Percentiles rank a stretch among this genome's conserved stretches.
phyloP scores from a whole-genome alignment of 257 asterid species.

The Primulina eburnea region DNA sequence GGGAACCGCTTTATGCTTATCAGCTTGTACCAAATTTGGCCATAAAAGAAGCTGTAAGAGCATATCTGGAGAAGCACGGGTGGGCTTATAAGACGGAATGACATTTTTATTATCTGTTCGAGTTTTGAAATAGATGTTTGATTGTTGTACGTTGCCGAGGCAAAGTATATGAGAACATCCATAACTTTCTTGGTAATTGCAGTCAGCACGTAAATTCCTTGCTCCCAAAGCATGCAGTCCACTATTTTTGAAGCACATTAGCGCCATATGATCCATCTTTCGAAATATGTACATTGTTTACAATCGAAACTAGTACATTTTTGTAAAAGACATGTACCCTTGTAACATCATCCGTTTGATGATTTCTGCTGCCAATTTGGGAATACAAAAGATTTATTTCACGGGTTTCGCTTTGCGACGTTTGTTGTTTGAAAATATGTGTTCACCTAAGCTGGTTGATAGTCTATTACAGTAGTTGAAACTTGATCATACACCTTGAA shows the following conservation, averaged over 20 bases:
- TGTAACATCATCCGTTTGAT: too few species aligned
- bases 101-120: conserved; percentile 14
- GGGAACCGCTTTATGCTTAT: conserved; percentile 51
- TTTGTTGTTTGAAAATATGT: too few species aligned
- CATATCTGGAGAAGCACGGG: conserved; percentile 59
- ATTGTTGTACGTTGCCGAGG: neutral
- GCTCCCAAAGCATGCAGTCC: neutral
- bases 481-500: too few species aligned
- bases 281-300: neutral
- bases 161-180: neutral
- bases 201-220: neutral
- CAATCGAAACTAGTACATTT: neutral
- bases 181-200: neutral
- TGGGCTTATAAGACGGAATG: conserved; percentile 83
- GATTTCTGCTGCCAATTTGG: neutral
- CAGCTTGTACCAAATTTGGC: conserved; percentile 87
- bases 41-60: conserved; percentile 82
- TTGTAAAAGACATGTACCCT: neutral
- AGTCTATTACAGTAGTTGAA: too few species aligned
- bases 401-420: too few species aligned
- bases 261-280: neutral
- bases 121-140: conserved; percentile 10
- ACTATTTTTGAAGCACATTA: neutral
- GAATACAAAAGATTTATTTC: too few species aligned
- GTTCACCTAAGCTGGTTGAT: too few species aligned